Percentiles rank a stretch among this genome's conserved stretches.
phyloP scores from a whole-genome alignment of 208 protist genomes.

The Jaenimonas drosophilae region DNA sequence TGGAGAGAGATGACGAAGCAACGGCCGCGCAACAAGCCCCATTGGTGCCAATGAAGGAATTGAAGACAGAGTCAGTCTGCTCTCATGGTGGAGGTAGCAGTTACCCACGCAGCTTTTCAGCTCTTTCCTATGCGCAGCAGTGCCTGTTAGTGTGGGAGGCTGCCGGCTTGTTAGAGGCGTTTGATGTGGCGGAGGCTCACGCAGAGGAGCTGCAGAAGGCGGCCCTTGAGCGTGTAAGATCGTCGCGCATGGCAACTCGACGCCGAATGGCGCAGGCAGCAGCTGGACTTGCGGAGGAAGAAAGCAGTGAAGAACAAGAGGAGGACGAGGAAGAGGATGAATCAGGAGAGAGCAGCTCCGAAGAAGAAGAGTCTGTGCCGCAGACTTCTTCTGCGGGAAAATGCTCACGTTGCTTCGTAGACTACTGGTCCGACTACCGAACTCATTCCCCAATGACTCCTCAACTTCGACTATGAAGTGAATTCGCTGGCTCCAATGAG shows the following conservation, averaged over 20 bases:
- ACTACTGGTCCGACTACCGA: conserved; percentile 24
- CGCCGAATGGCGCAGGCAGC: not conserved
- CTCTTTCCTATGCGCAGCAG: conserved; percentile 55
- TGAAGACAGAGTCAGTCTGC: not conserved
- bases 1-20: too few relatives aligned
- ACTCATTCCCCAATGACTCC: too few relatives aligned
- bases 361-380: too few relatives aligned
- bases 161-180: conserved; percentile 20
- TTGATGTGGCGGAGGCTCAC: conserved; percentile 6
- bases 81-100: not conserved
- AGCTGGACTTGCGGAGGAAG: not conserved
- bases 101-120: conserved; percentile 6
- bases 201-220: conserved; percentile 7
- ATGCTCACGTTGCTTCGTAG: conserved; percentile 17
- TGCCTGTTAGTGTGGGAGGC: conserved; percentile 73
- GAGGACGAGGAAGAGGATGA: not conserved
- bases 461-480: too few relatives aligned
- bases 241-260: conserved; percentile 14
- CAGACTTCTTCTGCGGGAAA: too few relatives aligned
- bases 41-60: too few relatives aligned
- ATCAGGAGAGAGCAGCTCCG: not conserved
- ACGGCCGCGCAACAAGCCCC: too few relatives aligned
- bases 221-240: conserved; percentile 3
- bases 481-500: too few relatives aligned
- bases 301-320: not conserved